Conservation (phyloP, 768 basidiomycete species). For the Leccinum barrowsii region DNA sequence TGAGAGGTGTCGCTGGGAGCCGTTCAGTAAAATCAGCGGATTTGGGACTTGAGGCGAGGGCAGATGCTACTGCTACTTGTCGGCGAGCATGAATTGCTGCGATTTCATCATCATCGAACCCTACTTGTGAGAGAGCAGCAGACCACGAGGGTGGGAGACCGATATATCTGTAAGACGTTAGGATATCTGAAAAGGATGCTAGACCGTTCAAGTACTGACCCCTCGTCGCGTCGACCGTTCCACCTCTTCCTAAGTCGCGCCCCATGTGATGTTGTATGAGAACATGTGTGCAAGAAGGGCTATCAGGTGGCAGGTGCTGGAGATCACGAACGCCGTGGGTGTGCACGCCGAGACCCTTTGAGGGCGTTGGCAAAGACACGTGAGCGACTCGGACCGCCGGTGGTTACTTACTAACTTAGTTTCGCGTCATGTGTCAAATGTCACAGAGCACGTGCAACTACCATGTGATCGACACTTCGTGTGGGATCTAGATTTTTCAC, state of each 20-base stretch:
- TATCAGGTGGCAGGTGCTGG: constrained; percentile 35
- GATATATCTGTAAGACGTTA: constrained; percentile 38
- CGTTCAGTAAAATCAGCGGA: constrained; percentile 2
- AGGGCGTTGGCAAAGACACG: too few species aligned
- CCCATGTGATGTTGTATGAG: constrained; percentile 60
- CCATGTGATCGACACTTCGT: too few species aligned
- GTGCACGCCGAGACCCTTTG: too few species aligned
- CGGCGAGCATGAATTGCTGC: constrained; percentile 48
- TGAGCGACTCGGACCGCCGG: too few species aligned
- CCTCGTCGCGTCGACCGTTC: constrained; percentile 74
- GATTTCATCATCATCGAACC: constrained; percentile 68
- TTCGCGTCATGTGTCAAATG: too few species aligned
- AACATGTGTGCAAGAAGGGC: constrained; percentile 58
- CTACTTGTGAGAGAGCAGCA: constrained; percentile 53
- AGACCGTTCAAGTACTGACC: constrained; percentile 44
- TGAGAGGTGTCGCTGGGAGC: background rate
- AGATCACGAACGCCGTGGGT: too few species aligned
- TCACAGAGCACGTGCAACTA: too few species aligned
- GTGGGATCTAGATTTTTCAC: constrained; percentile 35
- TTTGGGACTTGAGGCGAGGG: background rate
- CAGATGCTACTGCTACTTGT: constrained; percentile 16
- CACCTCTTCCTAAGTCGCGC: constrained; percentile 74
- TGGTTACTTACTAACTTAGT: too few species aligned
- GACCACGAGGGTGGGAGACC: constrained; percentile 78
- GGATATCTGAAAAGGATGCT: background rate